Evolutionary conservation across 106 monocot genomes (phyloP), one percentile per base, ranked within the genome.

Genomic region (Acorus calamus): DNA sequence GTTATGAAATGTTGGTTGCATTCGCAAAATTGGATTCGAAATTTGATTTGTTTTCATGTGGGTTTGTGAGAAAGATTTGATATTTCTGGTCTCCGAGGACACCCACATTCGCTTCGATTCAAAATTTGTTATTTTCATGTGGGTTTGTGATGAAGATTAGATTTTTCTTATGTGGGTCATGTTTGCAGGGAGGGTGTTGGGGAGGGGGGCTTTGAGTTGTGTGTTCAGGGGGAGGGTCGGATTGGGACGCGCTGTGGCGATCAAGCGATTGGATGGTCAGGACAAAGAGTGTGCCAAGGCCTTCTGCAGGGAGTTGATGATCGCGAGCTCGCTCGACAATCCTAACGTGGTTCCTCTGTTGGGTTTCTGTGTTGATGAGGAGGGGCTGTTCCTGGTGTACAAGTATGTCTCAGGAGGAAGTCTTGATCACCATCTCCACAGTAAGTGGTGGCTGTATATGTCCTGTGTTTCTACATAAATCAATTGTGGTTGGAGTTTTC

Each of bases 321-420:
- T 92, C n/a, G 88, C 82, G 10, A 68, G 82, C 50, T 79, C 80
- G 10, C 76, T 88, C 4, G 54, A 67, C 49, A 68, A 82, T 71
- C 73, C 75, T 50, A 79, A 83, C 42, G 58, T 92, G 41, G 88
- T 80, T 8, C 75, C 92, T n/a, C 64, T 92, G 12, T 59, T 92
- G 7, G 92, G 88, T 5, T 92, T 80, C 66, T 92, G 92, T 48
- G 68, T 88, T 43, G 82, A 83, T 47, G 66, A 59, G 9, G 59
- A 73, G 44, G 92, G 92, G 2, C 79, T 92, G 44, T 92, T 88
- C 66, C 82, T 92, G 49, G 88, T 92, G 6, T 92, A 92, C 75
- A 82, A 87, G 67, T 88, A 78, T 65, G 79, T 85, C 65, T 75
- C 88, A 14, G 80, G 84, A 5, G 88, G 92, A 4, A 88, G 81